Base-by-base conservation (phyloP, 371 early-diverging fungal genomes). In the Apophysomyces sp. region DNA sequence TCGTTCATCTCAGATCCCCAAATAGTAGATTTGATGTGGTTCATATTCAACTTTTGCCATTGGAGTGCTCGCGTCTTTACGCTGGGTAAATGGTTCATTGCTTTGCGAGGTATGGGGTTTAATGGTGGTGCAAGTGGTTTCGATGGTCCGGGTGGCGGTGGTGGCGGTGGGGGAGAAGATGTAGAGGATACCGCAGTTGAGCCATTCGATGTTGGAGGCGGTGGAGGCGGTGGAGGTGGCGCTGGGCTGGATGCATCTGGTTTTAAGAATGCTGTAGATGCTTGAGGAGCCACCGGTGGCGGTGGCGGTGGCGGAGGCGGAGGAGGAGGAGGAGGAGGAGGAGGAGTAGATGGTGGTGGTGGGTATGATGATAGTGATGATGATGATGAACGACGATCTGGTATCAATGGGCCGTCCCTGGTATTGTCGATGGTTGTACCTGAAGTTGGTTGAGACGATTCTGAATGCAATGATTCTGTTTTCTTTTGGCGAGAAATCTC, bases 1-100 rank as follows among this genome's bases (percentile, higher is more conserved):
- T 80, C 71, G 18, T 69, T 71, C 15, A 59, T 51, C 6, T 57
- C 49, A 0, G 40, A 27, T 8, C 77, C 78, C 87, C 87, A 89
- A 0, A 89, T 65, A 0, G 89, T 89, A 1, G 83, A 78, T 21
- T 80, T 74, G 36, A 86, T 73, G 27, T 72, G 64, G 58, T 80
- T 77, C 51, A 86, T 83, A 60, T 84, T 86, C 40, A 94, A 66
- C 57, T 94, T 94, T 72, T 92, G 92, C 94, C 94, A 93, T 71
- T 94, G 92, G 8, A 94, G 60, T 49, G 86, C 85, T 62, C 92
- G 91, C 15, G 93, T 85, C 68, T 92, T 92, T 57, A 87, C 84
- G 31, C 74, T 84, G 6, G 92, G 85, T 44, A 80, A 64, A 39
- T 86, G 86, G 36, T 78, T 75, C n/a, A 89, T 79, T 51, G 82